Conservation (phyloP, 495 filamentous ascomycete genomes). For the Xylona heveae region DNA sequence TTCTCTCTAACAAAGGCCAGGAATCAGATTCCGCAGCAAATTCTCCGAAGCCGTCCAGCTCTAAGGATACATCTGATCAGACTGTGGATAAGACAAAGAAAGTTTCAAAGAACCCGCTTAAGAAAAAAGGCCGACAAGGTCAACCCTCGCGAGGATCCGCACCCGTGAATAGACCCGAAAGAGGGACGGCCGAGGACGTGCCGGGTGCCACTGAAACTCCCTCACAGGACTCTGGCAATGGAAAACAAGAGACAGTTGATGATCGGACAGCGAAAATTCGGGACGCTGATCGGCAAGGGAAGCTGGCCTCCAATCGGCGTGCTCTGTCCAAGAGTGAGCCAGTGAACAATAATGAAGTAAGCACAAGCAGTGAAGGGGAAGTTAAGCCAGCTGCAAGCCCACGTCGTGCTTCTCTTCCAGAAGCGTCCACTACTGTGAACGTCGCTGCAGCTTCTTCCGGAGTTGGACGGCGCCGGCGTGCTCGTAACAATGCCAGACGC, state of each 20-base stretch:
- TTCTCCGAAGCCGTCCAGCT: too few relatives aligned
- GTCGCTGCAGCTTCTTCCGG: not conserved
- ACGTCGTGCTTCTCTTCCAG: conserved; percentile 1
- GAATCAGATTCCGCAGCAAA: too few relatives aligned
- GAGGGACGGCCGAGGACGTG: too few relatives aligned
- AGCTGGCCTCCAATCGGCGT: not conserved
- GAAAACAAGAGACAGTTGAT: not conserved
- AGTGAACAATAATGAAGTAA: too few relatives aligned
- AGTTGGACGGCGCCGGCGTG: conserved; percentile 1
- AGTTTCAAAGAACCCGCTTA: not conserved
- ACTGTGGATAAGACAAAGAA: too few relatives aligned
- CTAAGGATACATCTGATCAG: too few relatives aligned
- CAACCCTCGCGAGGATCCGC: not conserved
- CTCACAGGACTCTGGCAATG: not conserved
- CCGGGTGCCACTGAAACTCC: too few relatives aligned
- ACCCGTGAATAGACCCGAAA: not conserved
- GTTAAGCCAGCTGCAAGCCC: not conserved
- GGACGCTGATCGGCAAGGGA: not conserved
- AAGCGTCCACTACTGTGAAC: not conserved
- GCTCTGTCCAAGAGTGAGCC: conserved; percentile 2
- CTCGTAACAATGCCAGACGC: too few relatives aligned
- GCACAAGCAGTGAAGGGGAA: conserved; percentile 1
- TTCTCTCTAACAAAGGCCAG: too few relatives aligned
- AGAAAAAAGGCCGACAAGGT: conserved; percentile 1
- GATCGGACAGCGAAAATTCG: not conserved